These are phyloP conservation scores for Naganishia cerealis DNA, from an alignment of 1,284 basidiomycete species.

Conservation along the genomic window DNA sequence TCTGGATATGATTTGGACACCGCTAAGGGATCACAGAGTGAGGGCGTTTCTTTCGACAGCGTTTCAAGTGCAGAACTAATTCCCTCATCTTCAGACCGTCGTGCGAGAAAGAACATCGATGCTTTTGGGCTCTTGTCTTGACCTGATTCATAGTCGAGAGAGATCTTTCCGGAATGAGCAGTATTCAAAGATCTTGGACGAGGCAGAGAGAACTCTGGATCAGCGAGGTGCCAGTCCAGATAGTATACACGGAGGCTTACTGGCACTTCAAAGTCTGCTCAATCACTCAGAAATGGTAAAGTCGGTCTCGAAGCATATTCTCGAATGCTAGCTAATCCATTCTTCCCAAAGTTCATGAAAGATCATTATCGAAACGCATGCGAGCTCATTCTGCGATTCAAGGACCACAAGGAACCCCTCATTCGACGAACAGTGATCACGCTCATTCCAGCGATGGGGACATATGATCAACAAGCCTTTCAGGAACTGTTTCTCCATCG, in stretches of 20 bases:
- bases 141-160: conserved; percentile 68
- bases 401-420: conserved; percentile 78
- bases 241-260: conserved; percentile 84
- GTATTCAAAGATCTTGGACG: conserved; percentile 76
- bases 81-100: conserved; percentile 51
- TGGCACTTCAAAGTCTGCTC: conserved; percentile 88
- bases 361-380: conserved; percentile 85
- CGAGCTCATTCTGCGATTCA: conserved; percentile 85
- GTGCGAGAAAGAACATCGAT: conserved; percentile 89
- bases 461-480: conserved; percentile 88
- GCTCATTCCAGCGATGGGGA: conserved; percentile 88
- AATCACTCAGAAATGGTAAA: conserved; percentile 88
- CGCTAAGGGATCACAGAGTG: conserved; percentile 77
- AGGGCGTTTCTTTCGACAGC: conserved; percentile 40
- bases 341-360: conserved; percentile 74
- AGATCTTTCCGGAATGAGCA: conserved; percentile 56
- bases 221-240: conserved; percentile 69
- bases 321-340: conserved; percentile 8
- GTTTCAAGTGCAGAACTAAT: neutral
- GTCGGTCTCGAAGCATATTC: conserved; percentile 29
- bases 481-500: conserved; percentile 83
- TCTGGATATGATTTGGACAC: conserved; percentile 85
- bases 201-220: conserved; percentile 83
- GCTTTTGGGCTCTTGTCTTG: conserved; percentile 81
- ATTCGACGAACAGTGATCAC: conserved; percentile 91